Conservation (phyloP, 2,329 filamentous ascomycete species). For the Neoscytalidium dimidiatum region DNA sequence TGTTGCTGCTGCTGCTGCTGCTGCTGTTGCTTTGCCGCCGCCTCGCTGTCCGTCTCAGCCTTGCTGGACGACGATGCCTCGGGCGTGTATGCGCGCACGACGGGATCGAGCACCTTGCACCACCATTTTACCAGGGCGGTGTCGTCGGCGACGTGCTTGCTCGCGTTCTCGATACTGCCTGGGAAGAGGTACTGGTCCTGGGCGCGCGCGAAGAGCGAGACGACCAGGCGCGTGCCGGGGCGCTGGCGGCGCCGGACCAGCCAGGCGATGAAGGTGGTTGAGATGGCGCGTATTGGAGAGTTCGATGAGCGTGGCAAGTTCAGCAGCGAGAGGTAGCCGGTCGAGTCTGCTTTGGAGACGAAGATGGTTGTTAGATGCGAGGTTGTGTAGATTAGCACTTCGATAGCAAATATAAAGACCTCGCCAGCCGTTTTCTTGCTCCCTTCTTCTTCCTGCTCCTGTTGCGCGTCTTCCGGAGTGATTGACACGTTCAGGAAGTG, state of each 20-base stretch:
- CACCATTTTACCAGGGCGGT: slow-evolving; percentile 92
- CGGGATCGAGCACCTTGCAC: slow-evolving; percentile 81
- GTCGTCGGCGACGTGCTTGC: slow-evolving; percentile 92
- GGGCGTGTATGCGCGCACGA: slow-evolving; percentile 57
- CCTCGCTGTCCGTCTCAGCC: slow-evolving; percentile 25
- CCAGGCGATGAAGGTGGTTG: slow-evolving; percentile 73
- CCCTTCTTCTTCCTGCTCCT: not conserved
- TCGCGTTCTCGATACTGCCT: slow-evolving; percentile 78
- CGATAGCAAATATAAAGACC: slow-evolving; percentile 78
- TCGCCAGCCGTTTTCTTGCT: slow-evolving; percentile 36
- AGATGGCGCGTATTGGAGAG: slow-evolving; percentile 75
- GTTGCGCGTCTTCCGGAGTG: slow-evolving; percentile 24
- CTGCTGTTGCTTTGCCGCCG: slow-evolving; percentile 29
- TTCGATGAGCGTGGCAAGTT: slow-evolving; percentile 49
- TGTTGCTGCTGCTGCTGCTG: no score
- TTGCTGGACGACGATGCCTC: slow-evolving; percentile 35
- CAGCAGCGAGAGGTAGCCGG: slow-evolving; percentile 75
- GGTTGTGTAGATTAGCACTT: slow-evolving; percentile 84
- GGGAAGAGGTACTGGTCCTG: slow-evolving; percentile 96
- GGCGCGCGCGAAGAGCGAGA: slow-evolving; percentile 89
- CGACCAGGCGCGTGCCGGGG: slow-evolving; percentile 66
- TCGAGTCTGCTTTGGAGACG: slow-evolving; percentile 95
- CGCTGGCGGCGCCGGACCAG: slow-evolving; percentile 69
- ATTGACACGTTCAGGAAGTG: slow-evolving; percentile 71
- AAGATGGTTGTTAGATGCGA: slow-evolving; percentile 82